A percentile compares a stretch with the other conserved stretches of the same genome.
These are phyloP conservation scores for Cinnamomum chago DNA, from an alignment of 164 flowering plant species.

Conservation along the genomic window DNA sequence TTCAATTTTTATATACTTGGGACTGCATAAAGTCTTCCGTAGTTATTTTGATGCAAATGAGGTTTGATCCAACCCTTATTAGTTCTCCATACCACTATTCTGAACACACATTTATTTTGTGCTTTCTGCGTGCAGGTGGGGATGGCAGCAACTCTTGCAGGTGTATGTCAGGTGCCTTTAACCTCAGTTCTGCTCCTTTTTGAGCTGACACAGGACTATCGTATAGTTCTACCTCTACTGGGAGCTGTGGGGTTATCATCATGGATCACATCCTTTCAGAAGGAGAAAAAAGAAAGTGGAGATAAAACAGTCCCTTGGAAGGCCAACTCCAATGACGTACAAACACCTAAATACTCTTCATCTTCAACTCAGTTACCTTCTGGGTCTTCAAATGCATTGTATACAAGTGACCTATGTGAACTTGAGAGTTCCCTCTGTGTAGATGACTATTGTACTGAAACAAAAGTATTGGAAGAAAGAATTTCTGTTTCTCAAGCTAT, in stretches of 20 bases:
- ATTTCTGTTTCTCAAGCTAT: constrained; percentile 79
- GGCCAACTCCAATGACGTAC: constrained; percentile 10
- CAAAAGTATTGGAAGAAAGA: constrained; percentile 33
- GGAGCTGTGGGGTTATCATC: constrained; percentile 93
- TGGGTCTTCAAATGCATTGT: constrained; percentile 17
- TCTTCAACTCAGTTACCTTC: constrained; percentile 17
- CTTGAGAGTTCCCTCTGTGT: constrained; percentile 72
- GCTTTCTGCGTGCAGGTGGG: constrained; percentile 61
- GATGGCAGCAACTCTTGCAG: constrained; percentile 98
- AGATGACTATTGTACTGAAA: constrained; percentile 34
- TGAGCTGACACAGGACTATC: constrained; percentile 88
- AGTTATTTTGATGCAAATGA: too few species aligned
- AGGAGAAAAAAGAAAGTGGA: constrained; percentile 28
- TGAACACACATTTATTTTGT: background rate
- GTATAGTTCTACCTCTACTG: constrained; percentile 83
- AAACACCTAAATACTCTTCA: constrained; percentile 22
- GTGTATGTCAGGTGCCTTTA: constrained; percentile 94
- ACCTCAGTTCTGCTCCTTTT: constrained; percentile 88
- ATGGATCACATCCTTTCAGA: constrained; percentile 72
- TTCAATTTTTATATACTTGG: too few species aligned
- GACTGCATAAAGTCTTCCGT: too few species aligned
- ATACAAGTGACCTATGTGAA: constrained; percentile 51
- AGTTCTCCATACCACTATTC: too few species aligned
- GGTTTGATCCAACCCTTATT: too few species aligned
- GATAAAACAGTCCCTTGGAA: constrained; percentile 19